A percentile compares a stretch with the other conserved stretches of the same genome.
Evolutionary conservation across 108 stramenopile species (phyloP).

Genomic region (Chaetoceros tenuissimus): DNA sequence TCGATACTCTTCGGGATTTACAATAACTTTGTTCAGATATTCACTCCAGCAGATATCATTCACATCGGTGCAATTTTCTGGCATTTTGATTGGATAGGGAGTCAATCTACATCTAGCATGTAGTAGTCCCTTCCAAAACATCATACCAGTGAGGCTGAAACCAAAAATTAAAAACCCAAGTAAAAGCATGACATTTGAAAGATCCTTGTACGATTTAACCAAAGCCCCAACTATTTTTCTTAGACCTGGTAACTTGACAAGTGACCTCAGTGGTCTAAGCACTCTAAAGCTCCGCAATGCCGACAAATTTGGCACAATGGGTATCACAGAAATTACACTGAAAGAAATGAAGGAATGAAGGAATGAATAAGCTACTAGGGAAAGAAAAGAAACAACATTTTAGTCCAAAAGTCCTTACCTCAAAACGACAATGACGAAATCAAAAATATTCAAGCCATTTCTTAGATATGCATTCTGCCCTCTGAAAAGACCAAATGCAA

Average conservation of each 20-base stretch:
- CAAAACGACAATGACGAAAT: slow-evolving; percentile 41
- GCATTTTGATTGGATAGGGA: slow-evolving; percentile 41
- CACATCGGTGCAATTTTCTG: slow-evolving; percentile 23
- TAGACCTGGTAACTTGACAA: slow-evolving; percentile 50
- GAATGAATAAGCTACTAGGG: background rate
- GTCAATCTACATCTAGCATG: slow-evolving; percentile 49
- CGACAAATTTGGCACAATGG: slow-evolving; percentile 45
- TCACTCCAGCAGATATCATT: slow-evolving; percentile 26
- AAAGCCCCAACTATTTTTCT: slow-evolving; percentile 47
- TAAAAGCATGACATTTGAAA: slow-evolving; percentile 53
- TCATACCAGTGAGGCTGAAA: slow-evolving; percentile 59
- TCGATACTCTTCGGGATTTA: slow-evolving; percentile 18
- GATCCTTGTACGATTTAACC: slow-evolving; percentile 33
- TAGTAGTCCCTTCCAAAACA: slow-evolving; percentile 47
- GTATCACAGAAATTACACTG: slow-evolving; percentile 29
- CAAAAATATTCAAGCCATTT: slow-evolving; percentile 56
- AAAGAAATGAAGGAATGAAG: background rate
- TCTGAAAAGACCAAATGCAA: slow-evolving; percentile 39
- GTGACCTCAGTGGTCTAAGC: slow-evolving; percentile 52
- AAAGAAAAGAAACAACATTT: slow-evolving; percentile 2
- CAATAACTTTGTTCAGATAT: slow-evolving; percentile 15
- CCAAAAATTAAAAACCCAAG: slow-evolving; percentile 44
- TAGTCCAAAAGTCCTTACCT: slow-evolving; percentile 8
- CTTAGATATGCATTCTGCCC: slow-evolving; percentile 36
- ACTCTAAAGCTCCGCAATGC: slow-evolving; percentile 50